Evolutionary conservation across 164 flowering plant species (phyloP), one percentile per base, ranked within the genome.

Genomic region (Stephania japonica): DNA sequence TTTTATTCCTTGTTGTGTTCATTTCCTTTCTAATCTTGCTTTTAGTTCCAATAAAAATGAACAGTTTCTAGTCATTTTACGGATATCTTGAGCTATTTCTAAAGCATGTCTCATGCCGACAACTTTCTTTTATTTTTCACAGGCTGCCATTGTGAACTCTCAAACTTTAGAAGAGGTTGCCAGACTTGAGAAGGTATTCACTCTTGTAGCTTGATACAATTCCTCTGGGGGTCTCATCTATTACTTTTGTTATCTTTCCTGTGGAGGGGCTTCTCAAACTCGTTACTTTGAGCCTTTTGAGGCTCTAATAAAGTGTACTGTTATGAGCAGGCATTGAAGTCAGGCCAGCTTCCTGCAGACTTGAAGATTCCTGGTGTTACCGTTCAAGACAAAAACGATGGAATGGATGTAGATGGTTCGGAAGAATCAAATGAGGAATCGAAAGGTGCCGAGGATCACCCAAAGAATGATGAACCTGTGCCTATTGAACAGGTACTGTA

Each of bases 111-210:
- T 59, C 9, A n/a, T 19, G 64, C 64, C 19, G 23, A 16, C 21
- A n/a, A 59, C n/a, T 59, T 67, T 72, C 42, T 9, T 64, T 71
- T 44, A 68, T 66, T 56, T 2, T 75, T 7, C 85, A 86, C 89
- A 95, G 99, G 98, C 99, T 81, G 99, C 99, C 61, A 95, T 95
- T 81, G 88, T 91, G 74, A 95, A 95, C 78, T 91, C 98, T 38
- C 98, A 91, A 80, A 95, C 99, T 69, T 90, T 95, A 65, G 99
- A 95, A 84, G 98, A 95, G 85, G 98, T 95, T 83, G 97, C 97
- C 42, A 86, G 92, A 77, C 98, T 95, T 75, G 99, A 95, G 82
- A 79, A 93, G 98, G 99, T 95, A 43, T 67, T 67, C 24, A 47
- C 21, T 47, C 62, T 61, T 43, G 62, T 64, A 11, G 24, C 59